phyloP scores from a whole-genome alignment of 495 filamentous ascomycete genomes.

The Penicillium coffeae region DNA sequence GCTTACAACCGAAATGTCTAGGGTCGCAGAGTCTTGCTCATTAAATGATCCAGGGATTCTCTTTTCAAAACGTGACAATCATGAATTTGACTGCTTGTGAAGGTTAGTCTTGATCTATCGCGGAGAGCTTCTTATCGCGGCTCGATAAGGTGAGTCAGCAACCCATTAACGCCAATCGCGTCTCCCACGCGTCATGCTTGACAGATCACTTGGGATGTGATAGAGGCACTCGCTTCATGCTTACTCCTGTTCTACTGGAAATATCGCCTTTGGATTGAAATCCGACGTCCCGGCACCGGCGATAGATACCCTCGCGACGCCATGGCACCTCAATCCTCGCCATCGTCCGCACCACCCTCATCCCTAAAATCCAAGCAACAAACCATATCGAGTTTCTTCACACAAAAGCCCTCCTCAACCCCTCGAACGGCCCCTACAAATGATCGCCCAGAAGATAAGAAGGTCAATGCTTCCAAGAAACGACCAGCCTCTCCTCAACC shows the following conservation, averaged over 20 bases:
- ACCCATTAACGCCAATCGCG: conserved; percentile 19
- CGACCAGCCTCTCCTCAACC: conserved; percentile 10
- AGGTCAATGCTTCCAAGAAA: conserved; percentile 15
- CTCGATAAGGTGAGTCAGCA: conserved; percentile 20
- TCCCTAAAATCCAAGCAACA: conserved; percentile 61
- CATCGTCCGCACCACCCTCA: conserved; percentile 38
- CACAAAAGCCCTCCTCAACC: conserved; percentile 49
- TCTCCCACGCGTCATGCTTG: conserved; percentile 14
- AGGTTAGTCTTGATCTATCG: too few species aligned
- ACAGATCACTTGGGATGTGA: not conserved
- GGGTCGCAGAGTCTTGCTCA: not conserved
- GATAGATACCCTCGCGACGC: not conserved
- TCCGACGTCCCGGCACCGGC: not conserved
- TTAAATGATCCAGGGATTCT: too few species aligned
- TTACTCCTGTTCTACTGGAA: too few species aligned
- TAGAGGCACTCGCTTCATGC: conserved; percentile 1
- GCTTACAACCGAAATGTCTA: too few species aligned
- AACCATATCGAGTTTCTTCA: conserved; percentile 85
- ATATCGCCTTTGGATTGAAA: too few species aligned
- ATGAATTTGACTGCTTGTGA: too few species aligned
- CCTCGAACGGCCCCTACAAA: conserved; percentile 10
- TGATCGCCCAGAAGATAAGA: conserved; percentile 8
- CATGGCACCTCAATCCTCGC: conserved; percentile 41
- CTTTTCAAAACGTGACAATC: too few species aligned
- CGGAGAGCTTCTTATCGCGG: conserved; percentile 2